Evolutionary conservation across 345 rosid genomes (phyloP), one percentile per base, ranked within the genome.

Genomic region (Psidium friedrichsthalianum): DNA sequence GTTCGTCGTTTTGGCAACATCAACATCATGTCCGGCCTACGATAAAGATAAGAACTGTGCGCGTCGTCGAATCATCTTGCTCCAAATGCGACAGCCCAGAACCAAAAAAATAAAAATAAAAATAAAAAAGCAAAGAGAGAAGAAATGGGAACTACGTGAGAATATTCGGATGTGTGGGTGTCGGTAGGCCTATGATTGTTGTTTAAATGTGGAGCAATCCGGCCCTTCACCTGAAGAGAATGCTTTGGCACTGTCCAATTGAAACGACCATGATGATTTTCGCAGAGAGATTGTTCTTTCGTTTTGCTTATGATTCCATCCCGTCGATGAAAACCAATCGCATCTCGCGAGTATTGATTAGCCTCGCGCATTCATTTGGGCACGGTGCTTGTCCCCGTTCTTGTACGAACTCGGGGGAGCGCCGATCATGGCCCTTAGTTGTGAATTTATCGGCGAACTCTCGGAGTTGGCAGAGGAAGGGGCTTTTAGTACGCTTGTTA

Each of bases 111-210:
- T 27, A 61, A 18, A 22, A 3, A 61, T 7, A 61, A 21, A 6
- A 8, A 8, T 3, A 3, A 1, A 4, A 1, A 27, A 27, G 29
- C 13, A 6, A 11, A 5, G 0, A 5, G 27, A 15, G 29, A 13
- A 29, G 0, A 15, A 29, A 61, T 20, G 11, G 32, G 74, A 14
- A 15, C 8, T 6, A 7, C 24, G 78, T 8, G 9, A 69, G 78
- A 69, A 69, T 69, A 69, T 69, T 69, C 18, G 44, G 76, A 69
- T 36, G 4, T 16, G 78, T 32, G 78, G 78, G 47, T 32, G 78
- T 32, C 76, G 3, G 56, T 18, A 55, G 24, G 56, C 24, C 3
- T 55, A 20, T 18, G 56, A 20, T 55, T 55, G 76, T 64, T 15
- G 32, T 18, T 32, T 18, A 69, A 21, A 18, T 32, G 47, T 16